These are phyloP conservation scores for Podospora pseudoanserina DNA, from an alignment of 495 filamentous ascomycete species.

Conservation along the genomic window DNA sequence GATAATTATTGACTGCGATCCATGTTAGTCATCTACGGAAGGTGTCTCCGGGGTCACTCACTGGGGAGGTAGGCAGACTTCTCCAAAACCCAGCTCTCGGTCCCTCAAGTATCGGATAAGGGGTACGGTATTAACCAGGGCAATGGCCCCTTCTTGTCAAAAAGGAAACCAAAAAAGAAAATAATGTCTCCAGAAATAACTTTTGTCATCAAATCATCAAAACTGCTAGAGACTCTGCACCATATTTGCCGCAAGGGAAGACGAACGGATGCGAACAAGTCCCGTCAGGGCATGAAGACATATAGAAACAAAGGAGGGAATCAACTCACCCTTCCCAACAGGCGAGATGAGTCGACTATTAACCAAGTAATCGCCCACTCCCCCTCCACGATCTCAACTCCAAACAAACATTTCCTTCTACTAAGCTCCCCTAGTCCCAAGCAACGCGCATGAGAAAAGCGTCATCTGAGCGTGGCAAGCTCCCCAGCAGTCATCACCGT, in stretches of 20 bases:
- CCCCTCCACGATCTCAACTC: not conserved
- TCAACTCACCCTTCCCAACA: not conserved
- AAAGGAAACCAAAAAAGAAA: not conserved
- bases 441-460: not conserved
- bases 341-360: not conserved
- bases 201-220: not conserved
- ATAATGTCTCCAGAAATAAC: not conserved
- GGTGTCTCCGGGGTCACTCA: not conserved
- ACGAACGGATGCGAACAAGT: not conserved
- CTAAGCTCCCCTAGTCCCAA: not conserved
- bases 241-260: not conserved
- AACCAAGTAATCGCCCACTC: not conserved
- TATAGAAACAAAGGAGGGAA: not conserved
- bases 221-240: not conserved
- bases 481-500: not conserved
- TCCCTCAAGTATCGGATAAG: not conserved
- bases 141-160: not conserved
- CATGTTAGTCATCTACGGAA: not conserved
- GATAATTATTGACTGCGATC: not conserved
- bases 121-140: not conserved
- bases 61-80: not conserved
- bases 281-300: not conserved
- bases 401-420: not conserved
- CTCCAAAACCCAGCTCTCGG: no score
- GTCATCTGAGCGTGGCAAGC: conserved; percentile 5